phyloP scores from a whole-genome alignment of 2,329 filamentous ascomycete genomes.

The Xylaria sp. region DNA sequence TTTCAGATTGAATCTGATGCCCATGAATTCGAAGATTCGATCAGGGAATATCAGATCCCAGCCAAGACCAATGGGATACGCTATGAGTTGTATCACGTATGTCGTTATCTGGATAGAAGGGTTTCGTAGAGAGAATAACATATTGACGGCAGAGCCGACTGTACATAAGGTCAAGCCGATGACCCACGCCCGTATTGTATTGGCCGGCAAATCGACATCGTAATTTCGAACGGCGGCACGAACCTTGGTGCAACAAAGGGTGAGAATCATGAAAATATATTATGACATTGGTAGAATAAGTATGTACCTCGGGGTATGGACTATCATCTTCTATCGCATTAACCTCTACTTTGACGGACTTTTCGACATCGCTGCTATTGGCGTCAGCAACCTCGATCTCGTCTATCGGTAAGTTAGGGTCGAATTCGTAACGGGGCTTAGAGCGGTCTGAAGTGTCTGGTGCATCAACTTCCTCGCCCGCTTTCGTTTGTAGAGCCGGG shows the following conservation, averaged over 20 bases:
- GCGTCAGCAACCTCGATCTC: slow-evolving; percentile 58
- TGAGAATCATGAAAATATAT: slow-evolving; percentile 1
- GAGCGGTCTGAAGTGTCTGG: slow-evolving; percentile 46
- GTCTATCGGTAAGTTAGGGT: slow-evolving; percentile 61
- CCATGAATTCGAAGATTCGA: slow-evolving; percentile 42
- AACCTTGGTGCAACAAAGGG: slow-evolving; percentile 34
- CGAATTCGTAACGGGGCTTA: slow-evolving; percentile 59
- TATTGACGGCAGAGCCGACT: slow-evolving; percentile 61
- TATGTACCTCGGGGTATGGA: slow-evolving; percentile 55
- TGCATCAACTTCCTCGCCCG: slow-evolving; percentile 29
- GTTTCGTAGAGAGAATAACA: slow-evolving; percentile 56
- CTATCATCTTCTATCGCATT: slow-evolving; percentile 60
- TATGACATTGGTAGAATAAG: not conserved
- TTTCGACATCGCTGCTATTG: slow-evolving; percentile 50
- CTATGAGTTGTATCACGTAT: slow-evolving; percentile 60
- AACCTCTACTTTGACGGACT: slow-evolving; percentile 52
- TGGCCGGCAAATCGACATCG: slow-evolving; percentile 58
- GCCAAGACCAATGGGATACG: slow-evolving; percentile 52
- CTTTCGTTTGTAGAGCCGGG: slow-evolving; percentile 28
- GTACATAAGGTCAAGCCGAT: slow-evolving; percentile 65
- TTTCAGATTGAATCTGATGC: slow-evolving; percentile 48
- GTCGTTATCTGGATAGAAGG: slow-evolving; percentile 58
- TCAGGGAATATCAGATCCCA: slow-evolving; percentile 46
- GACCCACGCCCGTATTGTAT: slow-evolving; percentile 65
- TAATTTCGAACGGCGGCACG: slow-evolving; percentile 49